Conservation (phyloP, 2,329 filamentous ascomycete genomes). For the Didymella lethalis region DNA sequence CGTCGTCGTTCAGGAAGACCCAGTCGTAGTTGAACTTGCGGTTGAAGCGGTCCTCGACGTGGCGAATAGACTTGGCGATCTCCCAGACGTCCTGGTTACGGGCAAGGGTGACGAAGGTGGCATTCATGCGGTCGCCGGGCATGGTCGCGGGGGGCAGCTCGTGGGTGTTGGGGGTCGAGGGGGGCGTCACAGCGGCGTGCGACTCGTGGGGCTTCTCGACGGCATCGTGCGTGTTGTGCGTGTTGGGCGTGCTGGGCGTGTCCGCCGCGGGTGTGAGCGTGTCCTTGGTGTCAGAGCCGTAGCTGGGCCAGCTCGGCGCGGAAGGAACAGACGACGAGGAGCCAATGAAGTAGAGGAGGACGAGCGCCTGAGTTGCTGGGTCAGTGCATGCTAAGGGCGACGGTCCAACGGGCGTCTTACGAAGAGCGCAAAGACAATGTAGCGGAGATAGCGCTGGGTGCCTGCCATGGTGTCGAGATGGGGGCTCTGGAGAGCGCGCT, state of each 20-base stretch:
- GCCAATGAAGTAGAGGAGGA: constrained; percentile 84
- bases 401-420: constrained; percentile 60
- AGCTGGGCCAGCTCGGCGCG: constrained; percentile 41
- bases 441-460: constrained; percentile 74
- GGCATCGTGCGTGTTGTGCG: constrained; percentile 26
- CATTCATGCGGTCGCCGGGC: constrained; percentile 83
- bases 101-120: constrained; percentile 95
- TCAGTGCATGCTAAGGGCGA: constrained; percentile 20
- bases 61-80: constrained; percentile 92
- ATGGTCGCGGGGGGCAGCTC: constrained; percentile 57
- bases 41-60: constrained; percentile 98
- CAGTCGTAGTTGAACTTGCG: constrained; percentile 96
- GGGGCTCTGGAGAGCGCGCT: constrained; percentile 26
- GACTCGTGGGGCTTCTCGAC: constrained; percentile 20
- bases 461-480: constrained; percentile 68
- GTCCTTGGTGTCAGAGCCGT: constrained; percentile 29
- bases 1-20: constrained; percentile 97
- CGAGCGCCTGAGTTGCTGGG: constrained; percentile 61
- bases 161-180: constrained; percentile 47
- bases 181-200: constrained; percentile 26
- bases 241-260: constrained; percentile 18
- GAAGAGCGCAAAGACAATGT: constrained; percentile 81
- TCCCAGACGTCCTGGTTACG: constrained; percentile 96
- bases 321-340: constrained; percentile 61
- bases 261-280: constrained; percentile 26